These are phyloP conservation scores for Myriosclerotinia duriaeana DNA, from an alignment of 2,329 filamentous ascomycete species.

Conservation along the genomic window DNA sequence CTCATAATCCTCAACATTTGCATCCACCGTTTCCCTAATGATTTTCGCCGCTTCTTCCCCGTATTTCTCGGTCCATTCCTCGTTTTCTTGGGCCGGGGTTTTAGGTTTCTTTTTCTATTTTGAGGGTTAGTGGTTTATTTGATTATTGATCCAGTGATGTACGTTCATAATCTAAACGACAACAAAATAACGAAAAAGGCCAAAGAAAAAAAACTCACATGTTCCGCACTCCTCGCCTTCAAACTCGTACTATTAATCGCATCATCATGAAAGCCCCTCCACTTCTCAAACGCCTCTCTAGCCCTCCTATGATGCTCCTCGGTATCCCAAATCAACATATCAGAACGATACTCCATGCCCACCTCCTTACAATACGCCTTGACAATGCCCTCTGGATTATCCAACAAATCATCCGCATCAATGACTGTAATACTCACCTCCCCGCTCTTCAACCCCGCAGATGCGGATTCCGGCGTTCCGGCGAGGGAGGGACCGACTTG, in stretches of 20 bases:
- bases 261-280: slow-evolving; percentile 96
- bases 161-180: too few relatives aligned
- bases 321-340: slow-evolving; percentile 84
- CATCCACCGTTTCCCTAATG: slow-evolving; percentile 69
- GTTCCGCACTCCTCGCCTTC: slow-evolving; percentile 64
- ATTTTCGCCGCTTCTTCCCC: slow-evolving; percentile 68
- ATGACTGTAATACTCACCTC: slow-evolving; percentile 75
- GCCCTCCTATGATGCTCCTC: slow-evolving; percentile 70
- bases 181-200: too few relatives aligned
- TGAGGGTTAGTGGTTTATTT: not conserved
- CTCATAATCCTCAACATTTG: slow-evolving; percentile 73
- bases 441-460: slow-evolving; percentile 34
- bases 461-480: slow-evolving; percentile 38
- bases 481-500: slow-evolving; percentile 69
- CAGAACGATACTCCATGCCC: slow-evolving; percentile 69
- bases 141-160: too few relatives aligned
- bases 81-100: slow-evolving; percentile 64
- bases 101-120: slow-evolving; percentile 55
- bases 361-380: slow-evolving; percentile 78
- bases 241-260: slow-evolving; percentile 80
- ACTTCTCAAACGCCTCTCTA: slow-evolving; percentile 83
- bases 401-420: slow-evolving; percentile 91
- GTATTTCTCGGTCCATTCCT: slow-evolving; percentile 72
- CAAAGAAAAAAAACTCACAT: too few relatives aligned
- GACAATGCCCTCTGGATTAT: slow-evolving; percentile 75